Conservation (phyloP, 768 basidiomycete species). For the Mycena rosella region DNA sequence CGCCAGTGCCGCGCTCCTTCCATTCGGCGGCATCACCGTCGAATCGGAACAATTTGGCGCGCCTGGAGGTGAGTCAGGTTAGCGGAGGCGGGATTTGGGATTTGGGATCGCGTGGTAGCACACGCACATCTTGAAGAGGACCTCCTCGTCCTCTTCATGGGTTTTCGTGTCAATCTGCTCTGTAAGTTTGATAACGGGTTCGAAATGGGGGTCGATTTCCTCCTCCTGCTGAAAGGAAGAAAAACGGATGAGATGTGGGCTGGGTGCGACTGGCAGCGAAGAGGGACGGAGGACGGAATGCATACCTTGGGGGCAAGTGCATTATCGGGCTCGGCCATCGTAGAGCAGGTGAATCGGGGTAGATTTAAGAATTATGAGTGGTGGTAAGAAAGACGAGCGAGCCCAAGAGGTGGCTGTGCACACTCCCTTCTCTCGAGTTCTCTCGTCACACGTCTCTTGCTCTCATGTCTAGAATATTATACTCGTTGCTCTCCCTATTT, state of each 20-base stretch:
- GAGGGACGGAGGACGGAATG: conserved; percentile 39
- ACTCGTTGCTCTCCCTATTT: conserved; percentile 51
- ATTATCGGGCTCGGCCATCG: conserved; percentile 72
- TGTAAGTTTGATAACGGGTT: conserved; percentile 96
- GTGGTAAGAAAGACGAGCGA: conserved; percentile 10
- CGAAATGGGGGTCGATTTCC: conserved; percentile 91
- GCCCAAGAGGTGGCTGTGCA: conserved; percentile 24
- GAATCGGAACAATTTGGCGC: conserved; percentile 98
- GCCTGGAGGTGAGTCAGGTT: conserved; percentile 68
- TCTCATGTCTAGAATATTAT: conserved; percentile 43
- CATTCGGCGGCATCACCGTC: conserved; percentile 83
- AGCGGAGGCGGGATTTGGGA: conserved; percentile 44
- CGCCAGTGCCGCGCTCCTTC: conserved; percentile 99
- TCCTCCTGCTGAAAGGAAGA: conserved; percentile 64
- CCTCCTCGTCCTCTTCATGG: conserved; percentile 92
- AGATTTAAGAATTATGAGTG: conserved; percentile 28
- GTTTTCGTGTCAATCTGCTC: conserved; percentile 97
- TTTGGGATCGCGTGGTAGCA: conserved; percentile 49
- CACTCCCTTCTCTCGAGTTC: neutral
- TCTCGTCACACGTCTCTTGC: conserved; percentile 16
- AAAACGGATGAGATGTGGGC: conserved; percentile 36
- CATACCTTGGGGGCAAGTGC: conserved; percentile 80
- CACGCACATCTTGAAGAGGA: conserved; percentile 95
- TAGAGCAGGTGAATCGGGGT: conserved; percentile 32
- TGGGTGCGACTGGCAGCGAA: neutral